Evolutionary conservation across 2,329 filamentous ascomycete species (phyloP), one percentile per base, ranked within the genome.

Genomic region (Ceratocystis colombiana): DNA sequence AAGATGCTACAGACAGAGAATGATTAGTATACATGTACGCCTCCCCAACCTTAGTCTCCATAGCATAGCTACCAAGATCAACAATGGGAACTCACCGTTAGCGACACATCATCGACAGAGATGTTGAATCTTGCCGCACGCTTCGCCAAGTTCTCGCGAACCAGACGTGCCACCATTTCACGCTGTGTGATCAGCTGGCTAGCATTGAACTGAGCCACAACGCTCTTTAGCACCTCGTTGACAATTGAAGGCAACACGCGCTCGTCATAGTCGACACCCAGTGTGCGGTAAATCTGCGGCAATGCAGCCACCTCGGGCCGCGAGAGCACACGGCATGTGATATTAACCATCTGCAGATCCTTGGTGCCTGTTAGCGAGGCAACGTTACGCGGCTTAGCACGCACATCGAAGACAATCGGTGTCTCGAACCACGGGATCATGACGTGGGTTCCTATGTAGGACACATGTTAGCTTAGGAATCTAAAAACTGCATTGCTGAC

Each of bases 331-430:
- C 94, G 93, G 79, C 94, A 99, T 74, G 93, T 99, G 76, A 99
- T 97, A 84, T 99, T 99, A 75, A 97, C 94, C 94, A 99, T 99
- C 81, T 99, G 94, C 78, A 99, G 80, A 78, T 99, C 94, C 82
- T 99, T 99, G 74, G 94, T 99, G 72, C 94, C 94, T 68, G 94
- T 99, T 71, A 99, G 84, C 71, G 94, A 97, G 71, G 94, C 89
- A 72, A 99, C 92, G 74, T 96, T 96, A 75, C 94, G 87, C 73
- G 94, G 94, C 82, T 93, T 96, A 68, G 94, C 94, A 78, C 94
- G 93, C 72, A 99, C 94, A 77, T 99, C 93, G 81, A 97, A 99
- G 72, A 92, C 87, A 76, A 99, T 86, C 64, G 94, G 91, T 3
- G 92, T 96, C 79, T 99, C 94, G 77, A 99, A 88, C 94, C 94